A percentile compares a stretch with the other conserved stretches of the same genome.
Conservation (phyloP, 768 basidiomycete species). For the Tephrocybe sp. region DNA sequence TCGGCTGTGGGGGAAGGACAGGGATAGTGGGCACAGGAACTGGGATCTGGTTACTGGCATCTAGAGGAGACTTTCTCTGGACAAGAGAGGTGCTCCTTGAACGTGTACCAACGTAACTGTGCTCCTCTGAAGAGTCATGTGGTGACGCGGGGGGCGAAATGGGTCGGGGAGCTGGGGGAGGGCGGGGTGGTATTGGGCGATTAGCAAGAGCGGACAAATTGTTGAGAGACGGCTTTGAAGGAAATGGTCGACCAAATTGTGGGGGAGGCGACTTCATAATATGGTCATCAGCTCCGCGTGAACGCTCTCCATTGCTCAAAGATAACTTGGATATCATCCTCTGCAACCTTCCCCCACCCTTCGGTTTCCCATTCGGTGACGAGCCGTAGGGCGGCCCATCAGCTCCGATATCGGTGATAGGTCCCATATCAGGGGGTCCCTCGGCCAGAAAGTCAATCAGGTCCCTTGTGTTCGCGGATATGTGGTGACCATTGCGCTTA, state of each 20-base stretch:
- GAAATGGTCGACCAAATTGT: slow-evolving; percentile 19
- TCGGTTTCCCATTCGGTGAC: slow-evolving; percentile 46
- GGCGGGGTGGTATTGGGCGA: slow-evolving; percentile 61
- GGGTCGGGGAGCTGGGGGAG: slow-evolving; percentile 44
- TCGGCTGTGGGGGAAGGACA: slow-evolving; percentile 4
- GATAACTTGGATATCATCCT: slow-evolving; percentile 83
- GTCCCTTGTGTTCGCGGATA: slow-evolving; percentile 50
- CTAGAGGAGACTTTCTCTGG: slow-evolving; percentile 26
- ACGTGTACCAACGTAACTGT: slow-evolving; percentile 21
- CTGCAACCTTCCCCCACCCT: slow-evolving; percentile 63
- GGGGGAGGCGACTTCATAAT: slow-evolving; percentile 6
- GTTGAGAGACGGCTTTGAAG: slow-evolving; percentile 33
- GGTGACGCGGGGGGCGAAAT: slow-evolving; percentile 51
- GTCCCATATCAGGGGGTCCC: slow-evolving; percentile 58
- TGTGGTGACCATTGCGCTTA: slow-evolving; percentile 23
- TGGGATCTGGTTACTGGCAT: background rate
- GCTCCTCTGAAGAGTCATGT: slow-evolving; percentile 40
- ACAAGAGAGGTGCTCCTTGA: slow-evolving; percentile 25
- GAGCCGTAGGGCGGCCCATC: slow-evolving; percentile 23
- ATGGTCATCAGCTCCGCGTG: slow-evolving; percentile 23
- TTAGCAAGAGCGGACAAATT: slow-evolving; percentile 55
- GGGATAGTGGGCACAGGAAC: background rate
- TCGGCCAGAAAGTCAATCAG: slow-evolving; percentile 57
- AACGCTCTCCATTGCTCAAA: slow-evolving; percentile 43
- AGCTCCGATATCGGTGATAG: slow-evolving; percentile 45